A percentile compares a stretch with the other conserved stretches of the same genome.
phyloP scores from a whole-genome alignment of 257 asterid species.

The Verbena officinalis region DNA sequence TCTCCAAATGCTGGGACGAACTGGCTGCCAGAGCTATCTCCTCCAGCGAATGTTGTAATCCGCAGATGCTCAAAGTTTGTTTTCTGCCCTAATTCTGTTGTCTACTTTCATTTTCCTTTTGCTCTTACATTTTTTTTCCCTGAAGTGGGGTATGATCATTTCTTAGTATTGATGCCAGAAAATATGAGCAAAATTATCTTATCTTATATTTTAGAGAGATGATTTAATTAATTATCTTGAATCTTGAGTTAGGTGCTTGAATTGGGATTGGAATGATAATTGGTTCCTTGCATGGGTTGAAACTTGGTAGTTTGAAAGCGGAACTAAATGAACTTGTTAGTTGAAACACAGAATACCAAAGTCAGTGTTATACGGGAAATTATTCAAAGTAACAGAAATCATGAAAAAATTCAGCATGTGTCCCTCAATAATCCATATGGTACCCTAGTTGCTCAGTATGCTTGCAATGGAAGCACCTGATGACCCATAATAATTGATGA shows the following conservation, averaged over 20 bases:
- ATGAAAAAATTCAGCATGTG: not conserved
- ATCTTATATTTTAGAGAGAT: not conserved
- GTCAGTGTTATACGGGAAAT: not conserved
- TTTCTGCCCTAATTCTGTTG: constrained; percentile 19
- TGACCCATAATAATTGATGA: not conserved
- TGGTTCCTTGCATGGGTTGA: not conserved
- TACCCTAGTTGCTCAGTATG: not conserved
- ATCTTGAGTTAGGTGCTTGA: not conserved
- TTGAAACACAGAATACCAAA: not conserved
- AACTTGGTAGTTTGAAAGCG: not conserved
- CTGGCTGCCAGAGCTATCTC: constrained; percentile 81
- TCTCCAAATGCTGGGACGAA: constrained; percentile 72
- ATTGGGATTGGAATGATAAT: not conserved
- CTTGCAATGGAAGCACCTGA: not conserved
- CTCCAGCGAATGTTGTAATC: constrained; percentile 72
- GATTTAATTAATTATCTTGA: constrained; percentile 1
- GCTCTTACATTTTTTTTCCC: not conserved
- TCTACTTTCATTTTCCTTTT: not conserved
- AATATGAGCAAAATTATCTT: not conserved
- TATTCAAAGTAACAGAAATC: not conserved
- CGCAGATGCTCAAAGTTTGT: constrained; percentile 93
- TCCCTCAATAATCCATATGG: not conserved
- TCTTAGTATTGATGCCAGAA: not conserved
- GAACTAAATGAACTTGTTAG: not conserved
- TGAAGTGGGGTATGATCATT: not conserved